Percentiles rank a stretch among this genome's conserved stretches.
phyloP scores from a whole-genome alignment of 2,329 filamentous ascomycete genomes.

The Fusarium musae region DNA sequence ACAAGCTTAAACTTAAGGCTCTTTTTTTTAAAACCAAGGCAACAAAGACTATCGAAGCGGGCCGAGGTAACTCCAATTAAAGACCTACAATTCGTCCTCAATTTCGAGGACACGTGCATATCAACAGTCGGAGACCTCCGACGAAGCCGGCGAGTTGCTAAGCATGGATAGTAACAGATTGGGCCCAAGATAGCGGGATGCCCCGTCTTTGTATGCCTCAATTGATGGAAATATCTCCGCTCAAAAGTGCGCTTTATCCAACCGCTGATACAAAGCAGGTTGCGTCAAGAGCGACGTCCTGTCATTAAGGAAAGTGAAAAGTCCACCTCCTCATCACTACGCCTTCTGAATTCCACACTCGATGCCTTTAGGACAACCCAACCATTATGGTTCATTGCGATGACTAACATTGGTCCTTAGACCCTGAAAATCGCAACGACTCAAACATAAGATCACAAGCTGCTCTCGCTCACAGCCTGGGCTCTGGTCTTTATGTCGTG shows the following conservation, averaged over 20 bases:
- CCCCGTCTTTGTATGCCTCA: conserved; percentile 36
- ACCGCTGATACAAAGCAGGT: conserved; percentile 24
- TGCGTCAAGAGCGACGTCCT: conserved; percentile 29
- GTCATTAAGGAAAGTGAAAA: conserved; percentile 34
- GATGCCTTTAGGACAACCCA: conserved; percentile 12
- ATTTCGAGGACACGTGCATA: conserved; percentile 11
- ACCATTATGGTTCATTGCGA: conserved; percentile 8
- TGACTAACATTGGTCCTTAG: conserved; percentile 26
- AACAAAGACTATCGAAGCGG: not conserved
- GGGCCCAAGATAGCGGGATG: conserved; percentile 19
- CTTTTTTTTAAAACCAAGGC: not conserved
- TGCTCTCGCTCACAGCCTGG: conserved; percentile 9
- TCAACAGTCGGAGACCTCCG: conserved; percentile 9
- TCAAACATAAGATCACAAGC: conserved; percentile 15
- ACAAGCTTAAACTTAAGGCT: not conserved
- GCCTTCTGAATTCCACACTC: conserved; percentile 23
- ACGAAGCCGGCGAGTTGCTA: not conserved
- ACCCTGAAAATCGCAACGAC: conserved; percentile 11
- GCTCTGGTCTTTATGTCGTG: conserved; percentile 13
- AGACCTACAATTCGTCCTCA: not conserved
- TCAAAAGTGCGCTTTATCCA: conserved; percentile 34
- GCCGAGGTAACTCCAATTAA: conserved; percentile 6
- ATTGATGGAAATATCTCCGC: conserved; percentile 40
- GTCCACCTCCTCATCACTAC: conserved; percentile 26
- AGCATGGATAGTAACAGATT: not conserved